Evolutionary conservation across 148 eudicot genomes (phyloP), one percentile per base, ranked within the genome.

Genomic region (Nyssa sinensis): DNA sequence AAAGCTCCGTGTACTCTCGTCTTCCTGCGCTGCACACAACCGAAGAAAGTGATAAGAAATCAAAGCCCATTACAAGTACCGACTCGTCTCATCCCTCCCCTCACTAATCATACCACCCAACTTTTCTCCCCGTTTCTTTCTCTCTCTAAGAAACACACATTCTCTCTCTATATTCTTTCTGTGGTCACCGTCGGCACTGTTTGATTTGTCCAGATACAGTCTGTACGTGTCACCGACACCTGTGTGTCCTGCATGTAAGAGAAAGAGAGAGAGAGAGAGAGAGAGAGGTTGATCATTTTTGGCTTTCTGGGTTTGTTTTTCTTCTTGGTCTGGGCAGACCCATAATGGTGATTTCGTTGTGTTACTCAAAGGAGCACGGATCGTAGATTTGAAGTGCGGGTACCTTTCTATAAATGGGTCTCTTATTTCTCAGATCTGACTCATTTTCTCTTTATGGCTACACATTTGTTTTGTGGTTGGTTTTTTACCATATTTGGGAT

Each of bases 161-260:
- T 32, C 68, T 80, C 73, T 72, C 64, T 71, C n/a, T 70, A 1
- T 27, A 17, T 25, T 37, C 19, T 14, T 30, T 37, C 67, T 30
- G 35, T 71, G 24, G 70, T 53, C 49, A 39, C 63, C 66, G 32
- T 58, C 73, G 62, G 44, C 66, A 80, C 83, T 80, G 83, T 72
- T 75, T 39, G 80, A 76, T 80, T 67, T 80, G 73, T 60, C 72
- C 59, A 59, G 69, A 69, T 31, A 39, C 30, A 35, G 51, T 23
- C 66, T 28, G 32, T 4, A 23, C 35, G 33, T 66, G 66, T 47
- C 30, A 61, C 30, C 35, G 70, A 47, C 76, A 64, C 68, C 66
- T 65, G 67, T 70, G 3, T 70, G 41, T 1, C 13, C 64, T 75
- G 79, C 78, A 77, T 72, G 80, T 30, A 49, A 51, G 39, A 28